A percentile compares a stretch with the other conserved stretches of the same genome.
phyloP scores from a whole-genome alignment of 2,329 filamentous ascomycete species.

The Sclerotinia sclerotiorum region DNA sequence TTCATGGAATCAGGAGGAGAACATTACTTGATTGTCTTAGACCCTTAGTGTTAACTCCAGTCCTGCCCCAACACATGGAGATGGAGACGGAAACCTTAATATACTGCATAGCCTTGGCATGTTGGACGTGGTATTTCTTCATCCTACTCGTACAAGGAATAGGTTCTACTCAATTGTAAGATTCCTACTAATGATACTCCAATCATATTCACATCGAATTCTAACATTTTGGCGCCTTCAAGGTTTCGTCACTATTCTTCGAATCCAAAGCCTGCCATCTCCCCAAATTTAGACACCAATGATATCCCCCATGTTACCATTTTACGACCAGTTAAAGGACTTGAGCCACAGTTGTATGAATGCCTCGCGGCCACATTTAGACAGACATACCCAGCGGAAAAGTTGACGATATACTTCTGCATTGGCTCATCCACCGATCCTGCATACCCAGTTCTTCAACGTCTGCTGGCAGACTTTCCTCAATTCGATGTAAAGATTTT shows the following conservation, averaged over 20 bases:
- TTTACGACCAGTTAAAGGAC: slow-evolving; percentile 88
- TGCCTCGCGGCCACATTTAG: slow-evolving; percentile 84
- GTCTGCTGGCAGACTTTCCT: slow-evolving; percentile 72
- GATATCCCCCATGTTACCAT: slow-evolving; percentile 80
- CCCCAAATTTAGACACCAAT: slow-evolving; percentile 50
- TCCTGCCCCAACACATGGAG: background rate
- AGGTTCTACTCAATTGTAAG: slow-evolving; percentile 57
- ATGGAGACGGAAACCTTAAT: slow-evolving; percentile 31
- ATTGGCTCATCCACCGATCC: slow-evolving; percentile 73
- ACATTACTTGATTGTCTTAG: background rate
- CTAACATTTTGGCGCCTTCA: slow-evolving; percentile 18
- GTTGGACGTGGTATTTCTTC: slow-evolving; percentile 53
- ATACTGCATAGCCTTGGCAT: slow-evolving; percentile 46
- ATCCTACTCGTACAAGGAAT: slow-evolving; percentile 56
- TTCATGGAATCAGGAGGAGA: background rate
- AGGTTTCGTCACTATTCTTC: slow-evolving; percentile 57
- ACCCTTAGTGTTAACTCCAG: background rate
- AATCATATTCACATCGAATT: background rate
- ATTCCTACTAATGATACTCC: background rate
- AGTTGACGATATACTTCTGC: slow-evolving; percentile 79
- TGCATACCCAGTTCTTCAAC: slow-evolving; percentile 70
- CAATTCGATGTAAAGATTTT: slow-evolving; percentile 69
- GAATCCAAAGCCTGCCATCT: slow-evolving; percentile 50
- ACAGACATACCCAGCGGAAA: slow-evolving; percentile 76
- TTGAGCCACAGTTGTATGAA: slow-evolving; percentile 87